Base-by-base conservation (phyloP, 2,329 filamentous ascomycete species). In the Penicillium thymicola region DNA sequence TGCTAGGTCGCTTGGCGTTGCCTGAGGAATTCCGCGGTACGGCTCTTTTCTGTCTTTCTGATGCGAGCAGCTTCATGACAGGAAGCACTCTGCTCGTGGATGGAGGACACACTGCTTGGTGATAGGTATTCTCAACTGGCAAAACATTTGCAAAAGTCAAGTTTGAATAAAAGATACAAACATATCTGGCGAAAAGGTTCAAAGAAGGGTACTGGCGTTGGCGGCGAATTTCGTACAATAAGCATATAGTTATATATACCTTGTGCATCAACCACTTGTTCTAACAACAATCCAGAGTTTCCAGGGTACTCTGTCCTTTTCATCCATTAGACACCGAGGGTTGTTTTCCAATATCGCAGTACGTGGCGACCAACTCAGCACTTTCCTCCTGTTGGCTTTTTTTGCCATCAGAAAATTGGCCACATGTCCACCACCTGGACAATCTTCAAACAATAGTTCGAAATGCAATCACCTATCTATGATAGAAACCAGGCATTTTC, bases 21-120 rank as follows among this genome's bases (percentile, higher is more conserved):
- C 81, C 82, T 0, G 81, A 85, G 60, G 83, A 85, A 60, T 84
- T 84, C 66, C 79, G 84, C 57, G 82, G 88, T 5, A 86, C 88
- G 1, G 87, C 86, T 3, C 82, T 88, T 10, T 89, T 88, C 69
- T 76, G 88, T 62, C 75, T 89, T 23, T 86, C 84, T 64, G 83
- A 87, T 65, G 86, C 85, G 2, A 87, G 84, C 70, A 83, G 82
- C 57, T 89, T 87, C 68, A 89, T 89, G 85, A 89, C 87, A 0
- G 86, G 85, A 1, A 81, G 83, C 34, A 86, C 89, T 62, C 69
- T 91, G 68, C 76, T 87, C 32, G 86, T 90, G 47, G 88, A 91
- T 67, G 88, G 88, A 11, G 88, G 88, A 0, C 88, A 91, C 67
- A 78, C 76, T 34, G 77, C 78, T 9, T 78, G 74, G 76, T 77